A percentile compares a stretch with the other conserved stretches of the same genome.
Conservation (phyloP, 2,329 filamentous ascomycete genomes). For the Onygena corvina region DNA sequence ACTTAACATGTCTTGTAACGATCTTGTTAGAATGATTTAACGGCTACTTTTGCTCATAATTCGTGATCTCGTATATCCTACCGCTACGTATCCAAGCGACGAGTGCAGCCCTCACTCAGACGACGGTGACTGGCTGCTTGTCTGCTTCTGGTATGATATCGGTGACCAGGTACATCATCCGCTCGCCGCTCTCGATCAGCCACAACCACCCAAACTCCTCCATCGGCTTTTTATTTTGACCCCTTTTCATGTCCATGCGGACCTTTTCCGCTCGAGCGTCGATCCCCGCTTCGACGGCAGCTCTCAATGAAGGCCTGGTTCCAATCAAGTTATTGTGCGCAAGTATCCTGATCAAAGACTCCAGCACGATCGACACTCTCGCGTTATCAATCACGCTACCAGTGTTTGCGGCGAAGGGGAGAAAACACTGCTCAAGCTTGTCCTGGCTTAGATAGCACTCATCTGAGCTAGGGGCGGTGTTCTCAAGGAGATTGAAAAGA, state of each 20-base stretch:
- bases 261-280: slow-evolving; percentile 37
- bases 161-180: slow-evolving; percentile 27
- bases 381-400: slow-evolving; percentile 55
- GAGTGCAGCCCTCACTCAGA: no score
- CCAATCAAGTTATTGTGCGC: slow-evolving; percentile 25
- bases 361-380: slow-evolving; percentile 57
- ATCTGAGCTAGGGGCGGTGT: slow-evolving; percentile 27
- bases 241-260: slow-evolving; percentile 35
- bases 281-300: slow-evolving; percentile 44
- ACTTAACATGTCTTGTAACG: neutral
- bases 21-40: slow-evolving; percentile 1
- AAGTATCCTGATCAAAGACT: slow-evolving; percentile 50
- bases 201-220: slow-evolving; percentile 29
- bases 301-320: slow-evolving; percentile 28
- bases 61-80: neutral
- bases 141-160: slow-evolving; percentile 17
- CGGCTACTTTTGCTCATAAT: no score
- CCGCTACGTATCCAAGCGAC: no score
- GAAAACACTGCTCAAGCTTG: slow-evolving; percentile 48
- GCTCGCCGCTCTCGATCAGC: slow-evolving; percentile 33
- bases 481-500: slow-evolving; percentile 40
- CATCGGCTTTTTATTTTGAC: slow-evolving; percentile 27
- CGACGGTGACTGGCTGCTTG: neutral
- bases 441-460: slow-evolving; percentile 37
- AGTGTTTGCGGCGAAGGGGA: slow-evolving; percentile 53